phyloP scores from a whole-genome alignment of 164 flowering plant species.

The Amborella trichopoda region DNA sequence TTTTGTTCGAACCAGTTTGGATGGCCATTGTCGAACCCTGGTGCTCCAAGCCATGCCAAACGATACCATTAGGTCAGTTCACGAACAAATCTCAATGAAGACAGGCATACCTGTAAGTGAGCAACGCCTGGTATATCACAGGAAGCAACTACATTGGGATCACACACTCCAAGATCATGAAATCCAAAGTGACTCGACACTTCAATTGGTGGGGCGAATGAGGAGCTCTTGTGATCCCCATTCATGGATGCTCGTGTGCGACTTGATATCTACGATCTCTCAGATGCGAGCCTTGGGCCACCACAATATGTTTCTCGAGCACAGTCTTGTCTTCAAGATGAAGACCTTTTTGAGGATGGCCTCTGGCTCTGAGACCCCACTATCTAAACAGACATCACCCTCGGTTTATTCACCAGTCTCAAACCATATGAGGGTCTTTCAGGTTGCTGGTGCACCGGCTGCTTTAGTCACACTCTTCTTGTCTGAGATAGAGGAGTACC shows the following conservation, averaged over 20 bases:
- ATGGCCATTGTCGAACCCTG: slow-evolving; percentile 29
- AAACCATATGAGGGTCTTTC: slow-evolving; percentile 40
- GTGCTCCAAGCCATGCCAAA: slow-evolving; percentile 42
- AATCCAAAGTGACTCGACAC: slow-evolving; percentile 49
- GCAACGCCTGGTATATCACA: slow-evolving; percentile 60
- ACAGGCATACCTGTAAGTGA: slow-evolving; percentile 60
- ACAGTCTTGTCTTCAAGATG: neutral
- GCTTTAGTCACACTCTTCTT: slow-evolving; percentile 58
- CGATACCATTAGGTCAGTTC: slow-evolving; percentile 58
- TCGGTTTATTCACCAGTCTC: no score
- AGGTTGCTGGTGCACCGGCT: slow-evolving; percentile 33
- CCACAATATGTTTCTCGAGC: no score
- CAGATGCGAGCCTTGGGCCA: slow-evolving; percentile 22
- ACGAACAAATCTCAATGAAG: slow-evolving; percentile 30
- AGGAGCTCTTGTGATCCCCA: slow-evolving; percentile 54
- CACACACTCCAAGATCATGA: slow-evolving; percentile 37
- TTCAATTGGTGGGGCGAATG: slow-evolving; percentile 71
- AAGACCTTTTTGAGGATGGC: slow-evolving; percentile 19
- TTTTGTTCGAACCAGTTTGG: slow-evolving; percentile 49
- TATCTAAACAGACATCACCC: no score
- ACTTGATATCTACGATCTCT: slow-evolving; percentile 24
- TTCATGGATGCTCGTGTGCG: slow-evolving; percentile 52
- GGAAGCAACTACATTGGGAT: slow-evolving; percentile 61
- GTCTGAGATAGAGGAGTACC: slow-evolving; percentile 26
- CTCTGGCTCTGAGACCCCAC: no score